These are phyloP conservation scores for Botryotinia globosa DNA, from an alignment of 2,329 filamentous ascomycete genomes.

Conservation along the genomic window DNA sequence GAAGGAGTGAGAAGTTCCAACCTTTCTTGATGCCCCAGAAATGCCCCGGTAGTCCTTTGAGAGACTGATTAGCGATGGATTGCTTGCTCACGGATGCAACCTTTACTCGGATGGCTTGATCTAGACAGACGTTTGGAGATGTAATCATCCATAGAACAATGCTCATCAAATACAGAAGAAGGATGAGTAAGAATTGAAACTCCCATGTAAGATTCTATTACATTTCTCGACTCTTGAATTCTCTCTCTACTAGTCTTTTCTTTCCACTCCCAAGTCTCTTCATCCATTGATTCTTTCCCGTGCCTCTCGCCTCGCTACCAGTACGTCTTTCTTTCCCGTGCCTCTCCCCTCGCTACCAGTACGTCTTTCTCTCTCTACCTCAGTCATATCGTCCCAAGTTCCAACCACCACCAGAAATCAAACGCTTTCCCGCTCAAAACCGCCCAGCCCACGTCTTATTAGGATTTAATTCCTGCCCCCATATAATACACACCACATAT, in stretches of 20 bases:
- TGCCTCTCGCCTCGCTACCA: background rate
- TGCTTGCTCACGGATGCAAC: background rate
- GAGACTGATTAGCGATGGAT: background rate
- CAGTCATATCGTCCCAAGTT: background rate
- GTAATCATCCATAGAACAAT: background rate
- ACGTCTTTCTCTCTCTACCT: background rate
- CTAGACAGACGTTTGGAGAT: background rate
- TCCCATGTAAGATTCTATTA: background rate
- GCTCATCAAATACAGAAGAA: background rate
- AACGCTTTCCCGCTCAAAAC: background rate
- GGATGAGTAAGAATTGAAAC: background rate
- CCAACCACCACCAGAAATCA: background rate
- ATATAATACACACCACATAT: background rate
- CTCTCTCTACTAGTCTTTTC: background rate
- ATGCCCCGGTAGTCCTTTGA: background rate
- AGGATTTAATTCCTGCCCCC: background rate
- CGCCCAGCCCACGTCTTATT: background rate
- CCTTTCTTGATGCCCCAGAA: background rate
- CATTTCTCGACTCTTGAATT: background rate
- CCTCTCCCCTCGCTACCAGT: background rate
- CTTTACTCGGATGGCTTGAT: background rate
- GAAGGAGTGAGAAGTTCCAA: background rate
- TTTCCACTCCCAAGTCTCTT: background rate
- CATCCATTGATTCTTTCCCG: background rate
- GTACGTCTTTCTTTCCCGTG: too few species aligned